Evolutionary conservation across 495 filamentous ascomycete species (phyloP).

Genomic region (Pyrenula massariospora): DNA sequence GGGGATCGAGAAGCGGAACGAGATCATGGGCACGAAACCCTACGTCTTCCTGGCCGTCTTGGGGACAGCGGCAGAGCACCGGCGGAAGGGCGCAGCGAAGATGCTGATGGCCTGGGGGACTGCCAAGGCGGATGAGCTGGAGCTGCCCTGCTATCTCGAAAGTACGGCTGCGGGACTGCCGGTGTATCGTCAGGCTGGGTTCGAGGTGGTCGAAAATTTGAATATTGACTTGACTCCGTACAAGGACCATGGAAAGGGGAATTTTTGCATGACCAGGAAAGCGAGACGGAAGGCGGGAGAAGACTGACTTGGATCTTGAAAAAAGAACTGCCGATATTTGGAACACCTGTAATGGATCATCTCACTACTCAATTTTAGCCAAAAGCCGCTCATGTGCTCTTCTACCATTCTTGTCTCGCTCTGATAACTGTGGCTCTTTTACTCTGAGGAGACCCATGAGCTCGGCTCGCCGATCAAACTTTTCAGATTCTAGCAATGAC

Average conservation of each 20-base stretch:
- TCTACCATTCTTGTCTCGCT: not conserved
- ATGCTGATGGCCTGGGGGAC: slow-evolving; percentile 40
- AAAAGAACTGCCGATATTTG: not conserved
- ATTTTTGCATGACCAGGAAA: not conserved
- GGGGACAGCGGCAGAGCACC: slow-evolving; percentile 33
- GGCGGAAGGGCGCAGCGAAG: slow-evolving; percentile 34
- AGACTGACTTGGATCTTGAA: not conserved
- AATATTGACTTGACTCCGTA: not conserved
- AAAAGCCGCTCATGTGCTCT: not conserved
- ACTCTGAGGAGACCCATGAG: not conserved
- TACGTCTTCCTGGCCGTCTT: slow-evolving; percentile 30
- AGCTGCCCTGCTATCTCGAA: slow-evolving; percentile 5
- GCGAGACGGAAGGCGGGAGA: not conserved
- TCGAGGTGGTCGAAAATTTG: slow-evolving; percentile 1
- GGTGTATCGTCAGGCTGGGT: slow-evolving; percentile 4
- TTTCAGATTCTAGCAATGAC: slow-evolving; percentile 55
- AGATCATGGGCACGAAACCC: not conserved
- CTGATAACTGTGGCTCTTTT: not conserved
- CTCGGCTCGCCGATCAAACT: not conserved
- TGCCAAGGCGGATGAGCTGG: slow-evolving; percentile 23
- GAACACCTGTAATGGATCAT: not conserved
- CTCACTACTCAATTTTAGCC: not conserved
- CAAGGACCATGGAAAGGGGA: not conserved
- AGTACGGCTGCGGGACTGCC: not conserved
- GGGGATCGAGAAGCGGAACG: not conserved